Percentiles rank a stretch among this genome's conserved stretches.
These are phyloP conservation scores for Apiotrichum brassicae DNA, from an alignment of 1,284 basidiomycete species.

Conservation along the genomic window DNA sequence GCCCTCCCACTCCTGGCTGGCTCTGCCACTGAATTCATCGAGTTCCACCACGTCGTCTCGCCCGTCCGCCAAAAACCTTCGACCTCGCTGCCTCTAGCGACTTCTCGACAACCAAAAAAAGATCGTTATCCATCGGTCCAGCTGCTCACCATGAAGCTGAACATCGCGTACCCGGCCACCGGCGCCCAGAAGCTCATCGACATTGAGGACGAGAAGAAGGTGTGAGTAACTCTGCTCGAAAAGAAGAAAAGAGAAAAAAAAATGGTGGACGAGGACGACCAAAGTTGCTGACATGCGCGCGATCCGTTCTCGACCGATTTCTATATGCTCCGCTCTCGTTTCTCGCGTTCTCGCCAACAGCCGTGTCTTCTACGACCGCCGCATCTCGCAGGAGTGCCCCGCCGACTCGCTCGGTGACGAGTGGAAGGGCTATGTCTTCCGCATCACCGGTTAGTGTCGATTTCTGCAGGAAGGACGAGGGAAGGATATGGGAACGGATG, in stretches of 20 bases:
- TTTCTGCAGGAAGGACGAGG: no score
- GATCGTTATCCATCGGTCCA: no score
- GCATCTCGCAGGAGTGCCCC: constrained; percentile 85
- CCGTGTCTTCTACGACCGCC: constrained; percentile 94
- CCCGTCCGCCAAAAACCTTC: no score
- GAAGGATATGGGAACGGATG: no score
- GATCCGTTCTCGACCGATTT: background rate
- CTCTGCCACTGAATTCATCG: no score
- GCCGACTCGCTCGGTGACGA: constrained; percentile 89
- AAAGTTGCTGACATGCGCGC: background rate
- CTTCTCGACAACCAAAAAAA: no score
- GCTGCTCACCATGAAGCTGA: background rate
- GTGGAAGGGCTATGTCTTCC: constrained; percentile 95
- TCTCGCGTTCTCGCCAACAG: constrained; percentile 46
- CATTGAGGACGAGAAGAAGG: constrained; percentile 85
- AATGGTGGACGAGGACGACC: no score
- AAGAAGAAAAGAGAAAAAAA: background rate
- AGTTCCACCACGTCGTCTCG: no score
- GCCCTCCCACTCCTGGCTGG: no score
- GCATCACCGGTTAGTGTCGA: constrained; percentile 70
- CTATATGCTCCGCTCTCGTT: no score
- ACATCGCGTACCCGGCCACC: constrained; percentile 65
- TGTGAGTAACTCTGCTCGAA: constrained; percentile 53
- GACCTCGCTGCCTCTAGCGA: no score
- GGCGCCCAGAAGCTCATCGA: constrained; percentile 96